Evolutionary conservation across 2,329 filamentous ascomycete species (phyloP).

Genomic region (Xylariaceae sp.): DNA sequence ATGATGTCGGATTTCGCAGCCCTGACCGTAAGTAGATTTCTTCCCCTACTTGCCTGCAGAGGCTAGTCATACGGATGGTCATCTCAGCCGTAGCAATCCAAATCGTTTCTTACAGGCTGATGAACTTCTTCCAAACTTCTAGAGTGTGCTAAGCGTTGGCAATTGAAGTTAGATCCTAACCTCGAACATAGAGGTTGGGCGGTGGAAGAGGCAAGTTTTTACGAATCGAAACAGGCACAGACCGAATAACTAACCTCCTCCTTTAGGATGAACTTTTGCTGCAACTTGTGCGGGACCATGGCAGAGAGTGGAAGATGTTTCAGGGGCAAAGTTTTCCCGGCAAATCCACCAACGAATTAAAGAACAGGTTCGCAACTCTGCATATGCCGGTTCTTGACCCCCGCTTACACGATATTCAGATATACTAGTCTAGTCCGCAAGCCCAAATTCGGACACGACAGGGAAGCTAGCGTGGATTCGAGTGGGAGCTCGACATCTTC

Average conservation of each 20-base stretch:
- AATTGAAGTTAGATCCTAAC: conserved; percentile 39
- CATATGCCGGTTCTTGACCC: too few relatives aligned
- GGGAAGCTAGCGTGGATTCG: conserved; percentile 2
- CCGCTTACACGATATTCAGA: background rate
- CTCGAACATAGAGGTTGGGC: conserved; percentile 29
- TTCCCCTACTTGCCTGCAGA: too few relatives aligned
- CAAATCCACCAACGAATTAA: conserved; percentile 23
- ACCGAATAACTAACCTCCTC: background rate
- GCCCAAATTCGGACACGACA: conserved; percentile 1
- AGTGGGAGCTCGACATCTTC: conserved; percentile 2
- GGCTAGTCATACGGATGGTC: too few relatives aligned
- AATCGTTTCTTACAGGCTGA: too few relatives aligned
- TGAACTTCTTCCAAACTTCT: background rate
- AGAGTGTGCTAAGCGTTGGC: conserved; percentile 47
- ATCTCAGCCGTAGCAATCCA: too few relatives aligned
- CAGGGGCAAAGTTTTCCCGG: conserved; percentile 16
- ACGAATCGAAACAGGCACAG: background rate
- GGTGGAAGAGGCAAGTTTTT: conserved; percentile 16
- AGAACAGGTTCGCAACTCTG: conserved; percentile 16
- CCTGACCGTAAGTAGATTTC: conserved; percentile 17
- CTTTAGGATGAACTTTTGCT: conserved; percentile 20
- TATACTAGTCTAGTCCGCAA: conserved; percentile 13
- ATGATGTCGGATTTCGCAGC: conserved; percentile 34
- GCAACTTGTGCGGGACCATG: conserved; percentile 14
- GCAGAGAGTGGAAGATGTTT: conserved; percentile 23